Conservation (phyloP, 805 yeast genomes). For the Isabelozyma gotoi region DNA sequence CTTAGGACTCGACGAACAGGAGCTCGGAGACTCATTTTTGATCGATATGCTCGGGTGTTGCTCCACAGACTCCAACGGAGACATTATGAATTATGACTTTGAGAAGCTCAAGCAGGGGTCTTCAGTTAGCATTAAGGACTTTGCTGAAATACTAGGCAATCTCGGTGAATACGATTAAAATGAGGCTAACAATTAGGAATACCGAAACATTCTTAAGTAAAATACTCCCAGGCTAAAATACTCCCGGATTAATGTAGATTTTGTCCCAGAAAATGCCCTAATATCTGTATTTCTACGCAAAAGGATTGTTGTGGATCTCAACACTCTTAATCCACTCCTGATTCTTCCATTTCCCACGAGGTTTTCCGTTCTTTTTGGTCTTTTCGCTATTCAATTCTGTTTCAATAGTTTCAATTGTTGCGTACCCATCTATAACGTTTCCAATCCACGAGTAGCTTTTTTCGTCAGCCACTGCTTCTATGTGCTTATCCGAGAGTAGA, state of each 20-base stretch:
- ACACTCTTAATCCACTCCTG: too few relatives aligned
- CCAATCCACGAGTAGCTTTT: too few relatives aligned
- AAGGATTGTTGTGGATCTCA: constrained; percentile 14
- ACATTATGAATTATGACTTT: constrained; percentile 27
- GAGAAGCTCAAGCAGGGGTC: constrained; percentile 23
- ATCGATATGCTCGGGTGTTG: constrained; percentile 44
- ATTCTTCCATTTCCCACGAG: too few relatives aligned
- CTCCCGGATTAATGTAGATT: too few relatives aligned
- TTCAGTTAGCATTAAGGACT: constrained; percentile 34
- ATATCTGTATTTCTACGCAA: constrained; percentile 3
- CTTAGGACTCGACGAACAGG: constrained; percentile 24
- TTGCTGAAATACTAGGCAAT: constrained; percentile 41
- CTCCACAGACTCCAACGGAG: constrained; percentile 25
- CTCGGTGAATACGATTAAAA: constrained; percentile 34
- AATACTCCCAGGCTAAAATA: too few relatives aligned
- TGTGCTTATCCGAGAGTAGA: constrained; percentile 10
- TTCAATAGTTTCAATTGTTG: too few relatives aligned
- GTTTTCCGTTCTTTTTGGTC: too few relatives aligned
- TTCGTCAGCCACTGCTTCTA: constrained; percentile 6
- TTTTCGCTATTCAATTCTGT: too few relatives aligned
- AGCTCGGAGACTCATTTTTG: constrained; percentile 29
- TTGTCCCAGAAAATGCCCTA: not conserved
- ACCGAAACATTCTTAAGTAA: too few relatives aligned
- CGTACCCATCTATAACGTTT: too few relatives aligned
- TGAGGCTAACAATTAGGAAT: not conserved